Base-by-base conservation (phyloP, 2,329 filamentous ascomycete genomes). In the Penicillium digitatum region DNA sequence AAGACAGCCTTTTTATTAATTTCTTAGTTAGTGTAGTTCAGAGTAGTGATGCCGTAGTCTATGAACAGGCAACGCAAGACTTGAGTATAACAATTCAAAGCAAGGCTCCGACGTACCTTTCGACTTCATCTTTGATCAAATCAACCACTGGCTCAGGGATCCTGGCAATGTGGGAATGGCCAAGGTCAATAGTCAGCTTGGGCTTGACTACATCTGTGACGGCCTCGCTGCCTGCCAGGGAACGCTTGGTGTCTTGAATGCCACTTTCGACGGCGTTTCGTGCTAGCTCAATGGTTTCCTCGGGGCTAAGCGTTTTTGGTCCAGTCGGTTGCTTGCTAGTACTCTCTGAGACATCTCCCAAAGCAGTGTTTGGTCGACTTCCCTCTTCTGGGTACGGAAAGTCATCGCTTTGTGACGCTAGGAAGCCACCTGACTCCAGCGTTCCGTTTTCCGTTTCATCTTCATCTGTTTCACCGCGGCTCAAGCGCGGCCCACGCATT, bases 41-140 rank as follows among this genome's bases (percentile, higher is more conserved):
- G 26, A 37, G 10, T 24, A 22, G 20, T n/a, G 38, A n/a, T 38
- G 3, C 46, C 26, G 18, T 34, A 29, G 16, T 11, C 26, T 43
- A 24, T 27, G n/a, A 34, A 31, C 12, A 20, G 46, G 26, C 46
- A 22, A n/a, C 5, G 7, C 27, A 20, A 18, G 8, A 43, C 29
- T 55, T 37, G 32, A 16, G 24, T 24, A 48, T 31, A 27, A 42
- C 16, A 12, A 5, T 32, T 29, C n/a, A 32, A 40, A n/a, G 20
- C 14, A 37, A 45, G 34, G 14, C 26, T 18, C 16, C 7, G 34
- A 63, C 70, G 57, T 64, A 79, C 78, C 77, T 72, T 68, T 80
- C 79, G 43, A 81, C 79, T 60, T 81, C 78, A 62, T 79, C 73
- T 62, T 79, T 80, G 55, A 81, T 78, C 43, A 79, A 73, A 62